Evolutionary conservation across 2,329 filamentous ascomycete species (phyloP).

Genomic region (Leptographium procerum): DNA sequence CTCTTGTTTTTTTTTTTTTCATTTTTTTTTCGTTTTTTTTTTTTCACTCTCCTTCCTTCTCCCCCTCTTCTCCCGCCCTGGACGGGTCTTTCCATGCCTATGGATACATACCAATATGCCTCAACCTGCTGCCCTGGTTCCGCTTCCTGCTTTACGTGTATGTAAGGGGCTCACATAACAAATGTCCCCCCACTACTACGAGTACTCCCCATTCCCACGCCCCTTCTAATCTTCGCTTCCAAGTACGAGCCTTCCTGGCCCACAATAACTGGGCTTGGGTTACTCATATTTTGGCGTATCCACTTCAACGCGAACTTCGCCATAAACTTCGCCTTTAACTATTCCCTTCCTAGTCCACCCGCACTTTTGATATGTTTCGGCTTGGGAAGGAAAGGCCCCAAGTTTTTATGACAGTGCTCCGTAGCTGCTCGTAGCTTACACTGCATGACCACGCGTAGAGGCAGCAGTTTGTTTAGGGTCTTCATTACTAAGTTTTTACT

Average conservation of each 20-base stretch:
- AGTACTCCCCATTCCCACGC: neutral
- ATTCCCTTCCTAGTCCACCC: neutral
- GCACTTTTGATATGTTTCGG: neutral
- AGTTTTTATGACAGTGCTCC: neutral
- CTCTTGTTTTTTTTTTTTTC: neutral
- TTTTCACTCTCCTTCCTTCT: neutral
- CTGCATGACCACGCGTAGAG: too few relatives aligned
- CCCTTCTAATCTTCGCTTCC: neutral
- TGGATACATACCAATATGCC: neutral
- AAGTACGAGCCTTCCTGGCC: too few relatives aligned
- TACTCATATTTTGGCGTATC: neutral
- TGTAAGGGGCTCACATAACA: neutral
- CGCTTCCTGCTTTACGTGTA: neutral
- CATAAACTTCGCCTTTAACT: neutral
- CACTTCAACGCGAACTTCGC: neutral
- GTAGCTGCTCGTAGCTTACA: too few relatives aligned
- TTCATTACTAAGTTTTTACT: too few relatives aligned
- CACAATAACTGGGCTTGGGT: neutral
- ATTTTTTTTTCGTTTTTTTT: neutral
- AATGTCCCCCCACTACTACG: neutral
- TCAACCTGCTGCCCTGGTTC: too few relatives aligned
- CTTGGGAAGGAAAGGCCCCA: neutral
- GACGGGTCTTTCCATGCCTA: neutral
- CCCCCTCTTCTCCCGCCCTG: neutral
- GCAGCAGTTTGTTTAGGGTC: too few relatives aligned